Conservation (phyloP, 1,139 yeast genomes). For the Candida sp. region DNA sequence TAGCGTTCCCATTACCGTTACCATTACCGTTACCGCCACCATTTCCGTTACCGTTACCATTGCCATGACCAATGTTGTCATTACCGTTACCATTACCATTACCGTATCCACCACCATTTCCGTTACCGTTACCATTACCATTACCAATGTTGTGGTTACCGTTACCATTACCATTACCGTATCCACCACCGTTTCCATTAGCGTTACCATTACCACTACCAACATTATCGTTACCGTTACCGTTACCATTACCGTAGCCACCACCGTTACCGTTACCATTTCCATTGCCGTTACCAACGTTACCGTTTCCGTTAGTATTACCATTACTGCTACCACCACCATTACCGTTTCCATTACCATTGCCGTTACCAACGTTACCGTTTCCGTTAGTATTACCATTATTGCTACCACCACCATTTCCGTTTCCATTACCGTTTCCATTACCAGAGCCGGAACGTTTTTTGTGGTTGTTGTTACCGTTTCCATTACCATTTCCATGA, state of each 20-base stretch:
- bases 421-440: neutral
- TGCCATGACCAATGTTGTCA: slow-evolving; percentile 4
- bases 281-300: neutral
- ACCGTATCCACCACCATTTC: slow-evolving; percentile 5
- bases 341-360: neutral
- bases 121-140: slow-evolving; percentile 1
- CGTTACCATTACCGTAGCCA: neutral
- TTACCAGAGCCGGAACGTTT: neutral
- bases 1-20: neutral
- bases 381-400: neutral
- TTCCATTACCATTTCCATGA: neutral
- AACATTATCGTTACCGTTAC: neutral
- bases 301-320: neutral
- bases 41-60: slow-evolving; percentile 4
- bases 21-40: slow-evolving; percentile 4
- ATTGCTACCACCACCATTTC: neutral
- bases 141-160: neutral
- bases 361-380: neutral
- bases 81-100: slow-evolving; percentile 6
- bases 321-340: neutral
- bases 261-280: neutral
- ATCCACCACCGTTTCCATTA: neutral
- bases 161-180: neutral
- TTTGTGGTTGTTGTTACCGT: neutral
- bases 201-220: neutral